Base-by-base conservation (phyloP, 1,284 basidiomycete species). In the Vanrija humicola region DNA sequence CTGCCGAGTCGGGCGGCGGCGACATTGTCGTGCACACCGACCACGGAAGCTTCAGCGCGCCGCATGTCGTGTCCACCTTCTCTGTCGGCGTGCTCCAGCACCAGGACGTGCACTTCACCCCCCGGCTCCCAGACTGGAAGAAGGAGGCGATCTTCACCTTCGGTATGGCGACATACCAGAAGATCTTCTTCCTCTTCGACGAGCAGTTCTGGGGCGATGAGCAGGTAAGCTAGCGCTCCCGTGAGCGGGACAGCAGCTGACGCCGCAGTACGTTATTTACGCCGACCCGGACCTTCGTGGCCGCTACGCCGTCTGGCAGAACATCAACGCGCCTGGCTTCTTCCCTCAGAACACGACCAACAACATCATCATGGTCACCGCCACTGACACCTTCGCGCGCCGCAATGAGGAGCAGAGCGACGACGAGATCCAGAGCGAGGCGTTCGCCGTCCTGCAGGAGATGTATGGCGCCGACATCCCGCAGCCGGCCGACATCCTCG, bases 151-250 rank as follows among this genome's bases (percentile, higher is more conserved):
- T 87, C 47, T 80, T 84, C 26, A 82, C 81, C 48, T 82, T 86
- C 69, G 78, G 79, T 7, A 86, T 87, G 86, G 79, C 79, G 2
- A 84, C 81, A 3, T 87, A 85, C 64, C 86, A 85, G 5, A 87
- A 87, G 73, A 85, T 87, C 46, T 87, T 86, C 70, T 63, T 87
- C 44, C 79, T 83, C 58, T 87, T 87, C 64, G 77, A 82, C 0
- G 65, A 80, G 53, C 84, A 83, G 42, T 87, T 87, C 67, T 87
- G 86, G 86, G 85, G 85, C 56, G 79, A 83, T 40, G 83, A 83
- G 0, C 78, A 87, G 80, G 84, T 83, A 55, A n/a, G 56, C 34
- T 7, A n/a, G n/a, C n/a, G n/a, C n/a, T n/a, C n/a, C n/a, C n/a
- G n/a, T n/a, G n/a, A n/a, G n/a, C n/a, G n/a, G n/a, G n/a, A n/a